Conservation (phyloP, 345 rosid genomes). For the Boechera divaricarpa region DNA sequence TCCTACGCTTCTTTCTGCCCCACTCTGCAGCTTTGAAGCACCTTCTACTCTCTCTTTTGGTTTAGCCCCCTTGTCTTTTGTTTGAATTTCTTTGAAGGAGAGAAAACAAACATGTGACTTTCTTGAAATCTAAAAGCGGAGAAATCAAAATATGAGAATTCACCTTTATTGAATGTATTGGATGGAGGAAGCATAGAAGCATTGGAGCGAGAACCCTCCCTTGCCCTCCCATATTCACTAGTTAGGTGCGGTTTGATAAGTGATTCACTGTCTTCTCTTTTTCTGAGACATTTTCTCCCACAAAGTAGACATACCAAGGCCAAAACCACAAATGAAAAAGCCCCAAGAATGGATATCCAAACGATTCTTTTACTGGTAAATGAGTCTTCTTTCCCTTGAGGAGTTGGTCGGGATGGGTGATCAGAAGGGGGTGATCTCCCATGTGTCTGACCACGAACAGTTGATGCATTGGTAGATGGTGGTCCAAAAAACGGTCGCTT, state of each 20-base stretch:
- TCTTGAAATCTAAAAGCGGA: neutral
- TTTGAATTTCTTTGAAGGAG: constrained; percentile 1
- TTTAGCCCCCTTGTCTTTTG: neutral
- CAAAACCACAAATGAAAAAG: too few species aligned
- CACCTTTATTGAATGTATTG: neutral
- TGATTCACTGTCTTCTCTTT: neutral
- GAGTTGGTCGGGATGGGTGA: too few species aligned
- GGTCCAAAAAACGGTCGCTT: too few species aligned
- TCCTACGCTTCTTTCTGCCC: neutral
- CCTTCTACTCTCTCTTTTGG: neutral
- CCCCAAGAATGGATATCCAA: too few species aligned
- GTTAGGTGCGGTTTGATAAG: neutral
- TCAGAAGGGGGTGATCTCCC: too few species aligned
- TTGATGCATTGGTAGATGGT: too few species aligned
- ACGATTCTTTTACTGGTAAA: too few species aligned
- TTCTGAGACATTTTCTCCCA: constrained; percentile 4
- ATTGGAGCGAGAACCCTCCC: neutral
- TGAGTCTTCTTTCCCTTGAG: too few species aligned
- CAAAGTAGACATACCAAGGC: neutral
- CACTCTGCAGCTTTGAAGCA: neutral
- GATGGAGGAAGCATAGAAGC: neutral
- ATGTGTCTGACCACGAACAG: too few species aligned
- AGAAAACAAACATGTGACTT: neutral
- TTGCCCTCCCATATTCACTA: neutral
- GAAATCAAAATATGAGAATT: neutral